Conservation (phyloP, 768 basidiomycete species). For the Collybia nuda region DNA sequence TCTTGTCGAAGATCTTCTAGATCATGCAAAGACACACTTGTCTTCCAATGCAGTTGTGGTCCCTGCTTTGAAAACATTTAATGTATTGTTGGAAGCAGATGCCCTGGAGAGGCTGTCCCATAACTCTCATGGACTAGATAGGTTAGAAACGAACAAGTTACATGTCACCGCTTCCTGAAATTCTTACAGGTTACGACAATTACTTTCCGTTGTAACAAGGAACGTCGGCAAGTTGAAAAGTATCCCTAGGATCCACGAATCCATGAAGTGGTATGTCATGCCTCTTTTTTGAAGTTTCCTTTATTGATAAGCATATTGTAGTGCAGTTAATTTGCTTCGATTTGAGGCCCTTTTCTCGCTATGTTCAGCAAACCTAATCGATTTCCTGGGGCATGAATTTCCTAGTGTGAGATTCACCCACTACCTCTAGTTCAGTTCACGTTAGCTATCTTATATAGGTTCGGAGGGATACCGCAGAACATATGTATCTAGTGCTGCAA, state of each 20-base stretch:
- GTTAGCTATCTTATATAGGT: conserved; percentile 44
- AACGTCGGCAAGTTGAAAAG: conserved; percentile 76
- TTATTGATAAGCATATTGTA: conserved; percentile 23
- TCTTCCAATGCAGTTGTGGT: conserved; percentile 72
- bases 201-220: conserved; percentile 58
- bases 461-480: conserved; percentile 79
- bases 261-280: conserved; percentile 75
- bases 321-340: conserved; percentile 64
- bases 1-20: conserved; percentile 60
- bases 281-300: conserved; percentile 3
- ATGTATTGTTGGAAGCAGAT: conserved; percentile 70
- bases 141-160: conserved; percentile 39
- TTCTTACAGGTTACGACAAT: conserved; percentile 44
- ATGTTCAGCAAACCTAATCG: conserved; percentile 43
- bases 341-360: conserved; percentile 44
- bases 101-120: conserved; percentile 49
- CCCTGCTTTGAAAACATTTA: conserved; percentile 79
- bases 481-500: conserved; percentile 77
- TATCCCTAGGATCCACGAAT: conserved; percentile 74
- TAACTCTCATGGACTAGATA: conserved; percentile 43
- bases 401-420: conserved; percentile 59
- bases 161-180: background rate
- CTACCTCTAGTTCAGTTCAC: conserved; percentile 8
- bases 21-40: conserved; percentile 51
- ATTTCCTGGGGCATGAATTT: conserved; percentile 78